Base-by-base conservation (phyloP, 306 rosid species). In the Sophora flavescens region DNA sequence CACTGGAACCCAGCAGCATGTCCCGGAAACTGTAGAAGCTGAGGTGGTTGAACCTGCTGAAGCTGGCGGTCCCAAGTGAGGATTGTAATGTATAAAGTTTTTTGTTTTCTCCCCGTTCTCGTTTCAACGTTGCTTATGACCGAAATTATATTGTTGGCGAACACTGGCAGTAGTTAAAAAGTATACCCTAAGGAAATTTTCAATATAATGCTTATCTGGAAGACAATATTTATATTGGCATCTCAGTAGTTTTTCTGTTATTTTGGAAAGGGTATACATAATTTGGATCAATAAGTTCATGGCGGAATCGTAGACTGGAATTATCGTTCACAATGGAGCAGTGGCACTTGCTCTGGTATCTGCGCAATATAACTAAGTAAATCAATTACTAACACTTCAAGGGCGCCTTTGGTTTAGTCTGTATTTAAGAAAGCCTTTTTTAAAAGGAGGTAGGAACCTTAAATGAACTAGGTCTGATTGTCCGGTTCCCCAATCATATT, bases 1-100 rank as follows among this genome's bases (percentile, higher is more conserved):
- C 33, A 50, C 78, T 6, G 91, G 33, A 56, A 9, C 81, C 6
- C 81, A 77, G n/a, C 78, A 78, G 9, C 67, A 54, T 10, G 51
- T 16, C 78, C 53, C 63, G 15, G 85, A 84, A 77, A 79, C 73
- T 35, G 30, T 82, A 52, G 91, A 87, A 82, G 91, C 91, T 66
- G 89, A 87, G 85, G 84, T 87, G 61, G 89, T 87, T 3, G 98
- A 96, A 80, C 89, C 92, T 7, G 85, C 80, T 8, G 85, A 84
- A 59, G 88, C 88, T 44, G 91, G 86, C 30, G 16, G 45, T 74
- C 87, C 83, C 81, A 92, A 92, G 86, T 89, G 89, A 85, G 80
- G 79, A 77, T 10, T 59, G 8, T 39, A 2, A 16, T 22, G 10
- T 42, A 14, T 15, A 3, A 22, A 56, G 51, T 26, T 77, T 82